These are phyloP conservation scores for Phaeosphaeria sp. DNA, from an alignment of 2,329 filamentous ascomycete species.

Conservation along the genomic window DNA sequence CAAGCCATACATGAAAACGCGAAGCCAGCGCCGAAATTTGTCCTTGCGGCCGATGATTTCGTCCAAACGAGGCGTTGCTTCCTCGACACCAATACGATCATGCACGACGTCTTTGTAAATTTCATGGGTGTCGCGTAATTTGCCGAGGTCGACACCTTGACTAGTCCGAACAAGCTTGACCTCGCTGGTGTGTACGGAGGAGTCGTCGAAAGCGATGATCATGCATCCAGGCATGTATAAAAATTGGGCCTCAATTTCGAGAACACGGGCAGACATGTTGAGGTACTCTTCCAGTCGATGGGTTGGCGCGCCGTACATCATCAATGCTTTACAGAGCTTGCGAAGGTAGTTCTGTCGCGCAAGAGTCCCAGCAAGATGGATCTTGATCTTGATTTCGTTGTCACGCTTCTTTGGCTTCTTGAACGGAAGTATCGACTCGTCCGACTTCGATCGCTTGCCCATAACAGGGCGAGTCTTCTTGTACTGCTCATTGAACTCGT, in stretches of 20 bases:
- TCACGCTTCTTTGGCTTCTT: constrained; percentile 48
- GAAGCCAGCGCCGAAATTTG: constrained; percentile 57
- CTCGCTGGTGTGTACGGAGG: constrained; percentile 75
- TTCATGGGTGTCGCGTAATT: constrained; percentile 74
- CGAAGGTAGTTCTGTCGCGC: constrained; percentile 82
- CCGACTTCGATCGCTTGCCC: constrained; percentile 46
- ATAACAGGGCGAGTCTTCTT: constrained; percentile 47
- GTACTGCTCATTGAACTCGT: constrained; percentile 51
- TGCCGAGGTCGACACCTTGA: constrained; percentile 76
- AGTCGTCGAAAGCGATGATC: constrained; percentile 89
- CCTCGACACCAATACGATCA: constrained; percentile 74
- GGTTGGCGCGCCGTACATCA: constrained; percentile 89
- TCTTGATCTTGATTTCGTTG: constrained; percentile 64
- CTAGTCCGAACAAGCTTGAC: constrained; percentile 74
- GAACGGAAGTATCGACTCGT: constrained; percentile 46
- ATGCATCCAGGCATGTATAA: constrained; percentile 91
- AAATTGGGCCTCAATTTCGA: constrained; percentile 89
- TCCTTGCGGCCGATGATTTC: constrained; percentile 64
- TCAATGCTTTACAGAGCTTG: constrained; percentile 83
- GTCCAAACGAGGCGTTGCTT: constrained; percentile 69
- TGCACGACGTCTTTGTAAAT: constrained; percentile 86
- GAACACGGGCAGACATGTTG: constrained; percentile 84
- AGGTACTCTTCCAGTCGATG: constrained; percentile 93
- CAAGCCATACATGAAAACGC: constrained; percentile 73
- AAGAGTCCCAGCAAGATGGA: constrained; percentile 72